A percentile compares a stretch with the other conserved stretches of the same genome.
These are phyloP conservation scores for Periconia macrospinosa DNA, from an alignment of 2,329 filamentous ascomycete species.

Conservation along the genomic window DNA sequence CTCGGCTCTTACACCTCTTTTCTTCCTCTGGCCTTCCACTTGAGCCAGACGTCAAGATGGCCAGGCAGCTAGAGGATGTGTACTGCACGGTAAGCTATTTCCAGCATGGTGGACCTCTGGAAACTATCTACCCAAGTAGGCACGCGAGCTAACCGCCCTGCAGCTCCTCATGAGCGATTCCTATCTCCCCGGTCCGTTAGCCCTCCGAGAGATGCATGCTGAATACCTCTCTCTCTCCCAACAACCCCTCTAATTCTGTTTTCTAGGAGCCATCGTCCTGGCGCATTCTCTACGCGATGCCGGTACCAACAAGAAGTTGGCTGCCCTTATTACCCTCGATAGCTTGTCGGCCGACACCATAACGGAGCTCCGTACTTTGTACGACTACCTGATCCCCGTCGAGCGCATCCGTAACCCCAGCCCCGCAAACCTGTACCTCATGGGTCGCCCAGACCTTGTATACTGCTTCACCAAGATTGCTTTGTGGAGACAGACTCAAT, in stretches of 20 bases:
- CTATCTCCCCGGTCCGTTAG: conserved; percentile 78
- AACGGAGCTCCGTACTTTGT: conserved; percentile 77
- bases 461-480: conserved; percentile 96
- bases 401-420: conserved; percentile 74
- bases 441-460: conserved; percentile 87
- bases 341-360: conserved; percentile 75
- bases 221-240: neutral
- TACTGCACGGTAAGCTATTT: conserved; percentile 64
- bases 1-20: neutral
- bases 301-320: conserved; percentile 82
- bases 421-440: conserved; percentile 82
- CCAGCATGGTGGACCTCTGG: neutral
- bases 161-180: conserved; percentile 90
- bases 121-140: conserved; percentile 15
- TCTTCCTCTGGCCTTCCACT: conserved; percentile 2
- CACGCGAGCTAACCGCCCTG: conserved; percentile 28
- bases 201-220: too few species aligned
- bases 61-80: conserved; percentile 55
- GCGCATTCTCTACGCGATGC: conserved; percentile 93
- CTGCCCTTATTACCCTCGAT: conserved; percentile 80
- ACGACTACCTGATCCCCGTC: conserved; percentile 87
- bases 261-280: conserved; percentile 82
- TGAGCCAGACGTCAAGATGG: conserved; percentile 25
- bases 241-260: conserved; percentile 7
- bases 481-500: conserved; percentile 89